These are phyloP conservation scores for Sporodiniella umbellata DNA, from an alignment of 371 early-diverging fungal genomes.

Conservation along the genomic window DNA sequence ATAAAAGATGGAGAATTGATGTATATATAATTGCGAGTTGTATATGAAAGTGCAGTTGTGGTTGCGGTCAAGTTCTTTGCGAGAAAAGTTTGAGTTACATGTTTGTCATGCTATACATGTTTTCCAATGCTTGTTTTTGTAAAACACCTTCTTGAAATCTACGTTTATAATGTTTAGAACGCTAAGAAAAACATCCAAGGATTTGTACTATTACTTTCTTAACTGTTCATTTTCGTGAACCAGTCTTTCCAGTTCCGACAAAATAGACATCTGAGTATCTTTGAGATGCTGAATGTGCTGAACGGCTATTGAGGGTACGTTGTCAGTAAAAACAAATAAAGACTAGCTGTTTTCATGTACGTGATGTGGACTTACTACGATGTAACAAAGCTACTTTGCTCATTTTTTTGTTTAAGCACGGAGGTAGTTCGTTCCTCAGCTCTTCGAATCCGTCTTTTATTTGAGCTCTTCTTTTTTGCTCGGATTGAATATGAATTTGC, in stretches of 20 bases:
- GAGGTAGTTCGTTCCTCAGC: slow-evolving; percentile 28
- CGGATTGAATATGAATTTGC: slow-evolving; percentile 49
- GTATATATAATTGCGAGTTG: not conserved
- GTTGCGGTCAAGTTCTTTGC: too few relatives aligned
- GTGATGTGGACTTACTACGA: slow-evolving; percentile 40
- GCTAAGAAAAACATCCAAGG: not conserved
- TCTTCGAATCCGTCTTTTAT: slow-evolving; percentile 43
- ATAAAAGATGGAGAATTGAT: not conserved
- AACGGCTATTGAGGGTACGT: too few relatives aligned
- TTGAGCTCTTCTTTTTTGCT: slow-evolving; percentile 47
- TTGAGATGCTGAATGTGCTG: slow-evolving; percentile 41
- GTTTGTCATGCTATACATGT: slow-evolving; percentile 27
- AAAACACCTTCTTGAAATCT: slow-evolving; percentile 30
- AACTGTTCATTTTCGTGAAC: slow-evolving; percentile 38
- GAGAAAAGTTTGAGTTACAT: slow-evolving; percentile 8
- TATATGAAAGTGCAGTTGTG: not conserved
- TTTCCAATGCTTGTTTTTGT: slow-evolving; percentile 34
- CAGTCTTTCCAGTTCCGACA: slow-evolving; percentile 34
- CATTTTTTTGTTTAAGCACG: slow-evolving; percentile 35
- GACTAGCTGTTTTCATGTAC: too few relatives aligned
- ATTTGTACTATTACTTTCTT: slow-evolving; percentile 29
- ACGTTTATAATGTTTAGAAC: not conserved
- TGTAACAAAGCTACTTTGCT: slow-evolving; percentile 35
- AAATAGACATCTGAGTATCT: slow-evolving; percentile 30
- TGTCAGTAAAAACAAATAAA: not conserved